Evolutionary conservation across 352 stramenopile species (phyloP).

Genomic region (Aphanomyces invadans): DNA sequence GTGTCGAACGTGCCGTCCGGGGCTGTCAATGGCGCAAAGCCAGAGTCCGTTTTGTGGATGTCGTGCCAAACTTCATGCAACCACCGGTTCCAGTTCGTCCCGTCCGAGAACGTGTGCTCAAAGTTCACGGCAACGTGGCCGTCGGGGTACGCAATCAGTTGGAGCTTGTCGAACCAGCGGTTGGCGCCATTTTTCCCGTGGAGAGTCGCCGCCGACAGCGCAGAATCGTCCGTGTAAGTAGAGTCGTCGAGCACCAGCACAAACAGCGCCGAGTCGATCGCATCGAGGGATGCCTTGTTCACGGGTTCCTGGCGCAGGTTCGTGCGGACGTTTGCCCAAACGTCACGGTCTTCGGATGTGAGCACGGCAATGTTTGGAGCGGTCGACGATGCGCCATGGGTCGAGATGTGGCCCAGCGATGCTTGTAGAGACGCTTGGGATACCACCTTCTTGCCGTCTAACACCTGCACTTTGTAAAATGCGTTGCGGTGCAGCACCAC

Average conservation of each 20-base stretch:
- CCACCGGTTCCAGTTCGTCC: conserved; percentile 89
- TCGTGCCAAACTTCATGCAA: conserved; percentile 88
- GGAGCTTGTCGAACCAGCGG: conserved; percentile 92
- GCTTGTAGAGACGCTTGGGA: conserved; percentile 60
- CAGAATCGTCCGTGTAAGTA: conserved; percentile 40
- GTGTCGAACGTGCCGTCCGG: conserved; percentile 17
- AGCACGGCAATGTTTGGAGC: conserved; percentile 36
- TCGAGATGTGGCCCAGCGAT: conserved; percentile 49
- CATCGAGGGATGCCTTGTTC: conserved; percentile 59
- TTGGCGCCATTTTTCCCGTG: conserved; percentile 62
- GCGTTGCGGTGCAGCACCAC: conserved; percentile 82
- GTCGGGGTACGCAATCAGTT: conserved; percentile 77
- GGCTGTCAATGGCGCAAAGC: conserved; percentile 49
- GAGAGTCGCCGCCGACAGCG: conserved; percentile 75
- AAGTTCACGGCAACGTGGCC: conserved; percentile 90
- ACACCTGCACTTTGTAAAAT: conserved; percentile 76
- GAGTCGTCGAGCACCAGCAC: conserved; percentile 82
- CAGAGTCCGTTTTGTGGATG: conserved; percentile 71
- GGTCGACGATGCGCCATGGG: conserved; percentile 11
- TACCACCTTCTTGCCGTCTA: conserved; percentile 77
- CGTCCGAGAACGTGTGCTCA: conserved; percentile 91
- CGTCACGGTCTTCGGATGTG: conserved; percentile 77
- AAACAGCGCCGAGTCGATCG: conserved; percentile 87
- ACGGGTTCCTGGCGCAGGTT: conserved; percentile 53
- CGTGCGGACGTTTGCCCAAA: conserved; percentile 72